Evolutionary conservation across 495 filamentous ascomycete genomes (phyloP).

Genomic region (Xylaria palmicola): DNA sequence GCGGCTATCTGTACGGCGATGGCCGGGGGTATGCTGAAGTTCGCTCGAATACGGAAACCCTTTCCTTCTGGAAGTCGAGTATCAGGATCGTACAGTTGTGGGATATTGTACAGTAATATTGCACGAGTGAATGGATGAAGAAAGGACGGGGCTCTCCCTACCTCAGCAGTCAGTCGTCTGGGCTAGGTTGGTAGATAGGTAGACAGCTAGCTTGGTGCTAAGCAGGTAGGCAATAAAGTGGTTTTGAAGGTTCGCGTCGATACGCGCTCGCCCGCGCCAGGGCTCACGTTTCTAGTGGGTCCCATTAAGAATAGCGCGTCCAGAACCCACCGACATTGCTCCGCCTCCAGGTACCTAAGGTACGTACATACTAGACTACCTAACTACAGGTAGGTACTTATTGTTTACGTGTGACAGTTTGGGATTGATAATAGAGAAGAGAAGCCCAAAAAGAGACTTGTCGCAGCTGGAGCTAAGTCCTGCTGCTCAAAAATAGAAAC

Average conservation of each 20-base stretch:
- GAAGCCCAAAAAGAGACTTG: no score
- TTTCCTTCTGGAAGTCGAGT: no score
- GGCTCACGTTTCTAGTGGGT: slow-evolving; percentile 18
- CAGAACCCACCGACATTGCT: not conserved
- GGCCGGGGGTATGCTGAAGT: no score
- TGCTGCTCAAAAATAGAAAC: not conserved
- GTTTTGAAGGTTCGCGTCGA: slow-evolving; percentile 28
- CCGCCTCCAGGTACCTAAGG: no score
- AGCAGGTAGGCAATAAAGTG: slow-evolving; percentile 28
- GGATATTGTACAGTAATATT: not conserved
- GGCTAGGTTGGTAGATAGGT: not conserved
- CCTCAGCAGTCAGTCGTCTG: not conserved
- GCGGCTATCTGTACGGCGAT: slow-evolving; percentile 20
- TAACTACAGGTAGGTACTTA: no score
- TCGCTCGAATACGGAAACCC: no score
- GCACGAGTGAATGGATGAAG: not conserved
- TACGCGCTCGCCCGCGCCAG: slow-evolving; percentile 11
- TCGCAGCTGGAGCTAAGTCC: no score
- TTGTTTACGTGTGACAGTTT: not conserved
- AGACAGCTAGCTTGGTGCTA: no score
- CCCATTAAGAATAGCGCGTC: slow-evolving; percentile 20
- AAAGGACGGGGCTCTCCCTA: not conserved
- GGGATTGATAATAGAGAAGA: not conserved
- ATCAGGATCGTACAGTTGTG: slow-evolving; percentile 1
- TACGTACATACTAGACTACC: no score